phyloP scores from a whole-genome alignment of 805 yeast species.

The Candida silvicultrix region DNA sequence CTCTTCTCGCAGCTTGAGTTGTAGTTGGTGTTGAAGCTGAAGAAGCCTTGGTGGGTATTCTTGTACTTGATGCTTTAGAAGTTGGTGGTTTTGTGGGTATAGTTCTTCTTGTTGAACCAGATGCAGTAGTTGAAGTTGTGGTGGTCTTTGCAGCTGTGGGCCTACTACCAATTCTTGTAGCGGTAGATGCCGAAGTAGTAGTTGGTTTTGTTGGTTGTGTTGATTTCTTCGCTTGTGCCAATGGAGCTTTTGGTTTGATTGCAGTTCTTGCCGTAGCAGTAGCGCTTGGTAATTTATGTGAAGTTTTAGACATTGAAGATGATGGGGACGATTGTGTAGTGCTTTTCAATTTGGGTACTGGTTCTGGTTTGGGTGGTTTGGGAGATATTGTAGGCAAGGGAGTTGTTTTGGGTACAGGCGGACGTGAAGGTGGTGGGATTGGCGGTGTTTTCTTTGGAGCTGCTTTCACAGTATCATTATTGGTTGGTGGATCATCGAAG shows the following conservation, averaged over 20 bases:
- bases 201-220: slow-evolving; percentile 1
- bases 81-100: not conserved
- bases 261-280: not conserved
- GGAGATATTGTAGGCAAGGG: not conserved
- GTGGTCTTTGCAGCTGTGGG: not conserved
- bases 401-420: not conserved
- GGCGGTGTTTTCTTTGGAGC: slow-evolving; percentile 5
- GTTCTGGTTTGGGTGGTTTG: not conserved
- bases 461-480: not conserved
- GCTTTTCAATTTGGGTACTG: no score
- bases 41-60: not conserved
- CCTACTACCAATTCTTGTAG: not conserved
- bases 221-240: slow-evolving; percentile 3
- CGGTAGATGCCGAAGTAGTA: slow-evolving; percentile 1
- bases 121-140: not conserved
- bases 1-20: slow-evolving; percentile 2
- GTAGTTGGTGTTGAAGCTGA: slow-evolving; percentile 1
- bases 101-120: not conserved
- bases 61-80: not conserved
- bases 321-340: no score
- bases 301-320: slow-evolving; percentile 1
- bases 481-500: not conserved
- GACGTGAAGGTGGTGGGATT: not conserved
- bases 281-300: not conserved
- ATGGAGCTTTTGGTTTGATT: slow-evolving; percentile 3